Evolutionary conservation across 2,329 filamentous ascomycete species (phyloP).

Genomic region (Biscogniauxia mediterranea): DNA sequence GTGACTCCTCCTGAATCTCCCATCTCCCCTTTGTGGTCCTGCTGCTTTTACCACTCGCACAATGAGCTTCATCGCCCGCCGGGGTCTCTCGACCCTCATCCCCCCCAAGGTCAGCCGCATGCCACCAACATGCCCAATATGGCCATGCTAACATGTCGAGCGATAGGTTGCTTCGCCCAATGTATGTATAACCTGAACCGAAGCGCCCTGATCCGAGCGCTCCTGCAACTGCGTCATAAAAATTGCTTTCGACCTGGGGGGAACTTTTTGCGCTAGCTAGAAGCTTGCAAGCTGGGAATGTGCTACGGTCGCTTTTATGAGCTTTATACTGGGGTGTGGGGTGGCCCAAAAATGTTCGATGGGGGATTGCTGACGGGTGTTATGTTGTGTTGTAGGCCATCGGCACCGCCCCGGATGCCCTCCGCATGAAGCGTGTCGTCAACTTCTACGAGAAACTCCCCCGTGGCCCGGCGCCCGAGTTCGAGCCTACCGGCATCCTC

Average conservation of each 20-base stretch:
- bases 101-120: constrained; percentile 78
- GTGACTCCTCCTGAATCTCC: constrained; percentile 26
- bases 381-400: constrained; percentile 64
- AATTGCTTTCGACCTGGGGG: not conserved
- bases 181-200: constrained; percentile 55
- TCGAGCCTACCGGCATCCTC: constrained; percentile 77
- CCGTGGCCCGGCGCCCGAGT: constrained; percentile 82
- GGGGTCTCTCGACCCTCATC: constrained; percentile 96
- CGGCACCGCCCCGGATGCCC: constrained; percentile 90
- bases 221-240: not conserved
- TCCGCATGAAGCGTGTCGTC: constrained; percentile 96
- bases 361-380: constrained; percentile 36
- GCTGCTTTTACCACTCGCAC: constrained; percentile 43
- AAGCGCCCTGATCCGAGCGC: constrained; percentile 4
- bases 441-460: constrained; percentile 99
- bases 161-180: constrained; percentile 75
- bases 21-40: constrained; percentile 16
- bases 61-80: constrained; percentile 91
- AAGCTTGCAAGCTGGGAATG: not conserved
- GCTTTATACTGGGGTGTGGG: not conserved
- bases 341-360: constrained; percentile 4
- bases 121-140: not conserved
- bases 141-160: constrained; percentile 38
- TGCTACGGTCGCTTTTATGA: not conserved
- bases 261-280: not conserved